phyloP scores from a whole-genome alignment of 805 yeast species.

The Candida boidinii region DNA sequence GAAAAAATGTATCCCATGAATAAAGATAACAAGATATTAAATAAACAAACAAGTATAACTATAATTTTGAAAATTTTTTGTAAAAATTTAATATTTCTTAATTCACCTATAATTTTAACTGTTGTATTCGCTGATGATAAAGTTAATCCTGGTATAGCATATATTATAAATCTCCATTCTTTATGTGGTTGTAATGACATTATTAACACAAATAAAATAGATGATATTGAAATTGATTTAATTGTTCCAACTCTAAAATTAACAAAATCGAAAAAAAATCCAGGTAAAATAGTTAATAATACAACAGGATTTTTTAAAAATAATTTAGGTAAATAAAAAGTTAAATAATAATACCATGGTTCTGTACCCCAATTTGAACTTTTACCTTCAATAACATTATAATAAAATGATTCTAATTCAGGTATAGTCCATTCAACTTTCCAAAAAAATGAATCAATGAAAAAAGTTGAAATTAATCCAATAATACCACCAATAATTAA shows the following conservation, averaged over 20 bases:
- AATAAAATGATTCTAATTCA: conserved; percentile 63
- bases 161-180: conserved; percentile 87
- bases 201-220: conserved; percentile 45
- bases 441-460: conserved; percentile 79
- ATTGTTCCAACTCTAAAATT: conserved; percentile 24
- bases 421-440: conserved; percentile 40
- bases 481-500: conserved; percentile 38
- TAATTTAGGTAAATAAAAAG: conserved; percentile 38
- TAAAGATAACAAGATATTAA: conserved; percentile 33
- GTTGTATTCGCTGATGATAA: conserved; percentile 45
- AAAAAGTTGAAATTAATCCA: conserved; percentile 40
- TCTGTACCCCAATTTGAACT: conserved; percentile 79
- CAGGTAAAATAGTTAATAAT: conserved; percentile 25
- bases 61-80: conserved; percentile 18
- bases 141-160: conserved; percentile 62
- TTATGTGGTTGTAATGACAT: conserved; percentile 86
- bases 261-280: conserved; percentile 17
- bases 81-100: conserved; percentile 5
- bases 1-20: conserved; percentile 56
- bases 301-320: conserved; percentile 39
- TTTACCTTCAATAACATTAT: conserved; percentile 70
- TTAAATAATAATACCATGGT: conserved; percentile 64
- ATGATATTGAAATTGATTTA: conserved; percentile 40
- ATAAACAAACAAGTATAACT: conserved; percentile 23
- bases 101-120: conserved; percentile 9